phyloP scores from a whole-genome alignment of 257 asterid species.

The Nicotiana otophora region DNA sequence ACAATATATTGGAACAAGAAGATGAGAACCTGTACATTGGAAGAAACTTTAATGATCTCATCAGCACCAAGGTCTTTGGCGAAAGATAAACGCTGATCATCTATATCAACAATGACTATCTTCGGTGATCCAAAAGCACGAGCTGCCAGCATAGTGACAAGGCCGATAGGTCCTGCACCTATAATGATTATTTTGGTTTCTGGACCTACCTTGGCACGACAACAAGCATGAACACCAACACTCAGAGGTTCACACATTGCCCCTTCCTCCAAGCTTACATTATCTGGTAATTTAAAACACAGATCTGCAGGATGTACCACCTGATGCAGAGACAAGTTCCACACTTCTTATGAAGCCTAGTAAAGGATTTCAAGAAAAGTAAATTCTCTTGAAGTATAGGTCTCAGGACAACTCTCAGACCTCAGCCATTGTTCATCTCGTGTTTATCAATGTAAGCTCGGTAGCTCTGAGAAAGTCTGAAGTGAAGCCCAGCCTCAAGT shows the following conservation, averaged over 20 bases:
- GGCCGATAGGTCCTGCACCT: constrained; percentile 91
- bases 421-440: neutral
- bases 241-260: constrained; percentile 91
- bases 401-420: neutral
- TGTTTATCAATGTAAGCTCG: neutral
- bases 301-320: constrained; percentile 71
- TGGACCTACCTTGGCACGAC: constrained; percentile 73
- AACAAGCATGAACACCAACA: constrained; percentile 84
- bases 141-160: constrained; percentile 67
- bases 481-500: neutral
- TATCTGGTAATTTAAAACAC: constrained; percentile 73
- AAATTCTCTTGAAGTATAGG: neutral
- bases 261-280: constrained; percentile 87
- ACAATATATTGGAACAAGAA: neutral
- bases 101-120: constrained; percentile 66
- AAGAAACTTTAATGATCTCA: constrained; percentile 60
- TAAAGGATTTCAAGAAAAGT: neutral
- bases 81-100: constrained; percentile 60
- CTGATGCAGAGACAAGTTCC: constrained; percentile 7
- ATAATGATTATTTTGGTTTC: constrained; percentile 72
- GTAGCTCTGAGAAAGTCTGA: neutral
- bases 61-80: constrained; percentile 76
- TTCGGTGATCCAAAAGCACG: constrained; percentile 83
- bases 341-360: neutral
- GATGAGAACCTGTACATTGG: constrained; percentile 36